Evolutionary conservation across 2,329 filamentous ascomycete species (phyloP), one percentile per base, ranked within the genome.

Genomic region (Curvularia sp.): DNA sequence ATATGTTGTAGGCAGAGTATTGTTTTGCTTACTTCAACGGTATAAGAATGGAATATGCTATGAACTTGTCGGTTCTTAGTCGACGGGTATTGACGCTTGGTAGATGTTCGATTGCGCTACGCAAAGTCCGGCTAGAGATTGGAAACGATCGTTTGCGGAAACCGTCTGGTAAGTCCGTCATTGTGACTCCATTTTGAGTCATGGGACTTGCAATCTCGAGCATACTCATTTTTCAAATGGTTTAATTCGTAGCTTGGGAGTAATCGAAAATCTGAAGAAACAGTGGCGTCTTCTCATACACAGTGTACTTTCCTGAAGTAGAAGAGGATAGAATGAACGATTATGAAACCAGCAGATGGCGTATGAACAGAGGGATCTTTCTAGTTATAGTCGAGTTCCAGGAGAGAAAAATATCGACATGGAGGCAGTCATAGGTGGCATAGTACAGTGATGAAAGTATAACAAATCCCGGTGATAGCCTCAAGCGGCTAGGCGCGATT

Each of bases 21-120:
- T 18, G 5, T 30, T 8, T 2, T 15, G 39, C 54, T 36, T 47
- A 53, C 54, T 57, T 57, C 5, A 53, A 13, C 7, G 54, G 49
- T 19, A 57, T 48, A 8, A 57, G 38, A 10, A 53, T 5, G 3
- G 54, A 15, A 8, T 39, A 45, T 15, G 45, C 21, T 1, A 53
- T 34, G 38, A 42, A 36, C 42, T 57, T 57, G 32, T 57, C 42
- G 21, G 51, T 53, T 12, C 42, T 47, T 8, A 57, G 21, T 9
- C 54, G 42, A 2, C 32, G 18, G 5, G 49, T n/a, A 27, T 57
- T 36, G 8, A 57, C 54, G 3, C 32, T 39, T 1, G 54, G 49
- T 1, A 57, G 10, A 13, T 53, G 42, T 36, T 48, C 54, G 18
- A 57, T 39, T 39, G 49, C 54, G n/a, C 49, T 57, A n/a, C 49